Percentiles rank a stretch among this genome's conserved stretches.
Evolutionary conservation across 495 filamentous ascomycete species (phyloP).

Genomic region (Baudoinia panamericana): DNA sequence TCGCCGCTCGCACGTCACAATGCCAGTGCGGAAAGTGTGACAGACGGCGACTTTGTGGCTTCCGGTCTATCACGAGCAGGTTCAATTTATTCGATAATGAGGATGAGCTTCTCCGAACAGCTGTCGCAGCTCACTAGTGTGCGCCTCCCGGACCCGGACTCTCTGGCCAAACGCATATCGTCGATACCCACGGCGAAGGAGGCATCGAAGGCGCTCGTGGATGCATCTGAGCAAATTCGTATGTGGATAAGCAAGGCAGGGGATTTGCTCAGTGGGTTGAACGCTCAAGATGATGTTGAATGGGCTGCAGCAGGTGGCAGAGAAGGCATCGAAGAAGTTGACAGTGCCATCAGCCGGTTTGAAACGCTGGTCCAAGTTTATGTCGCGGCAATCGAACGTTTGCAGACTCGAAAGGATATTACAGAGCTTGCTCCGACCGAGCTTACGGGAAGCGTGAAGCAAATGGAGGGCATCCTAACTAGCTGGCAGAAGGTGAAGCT

Average conservation of each 20-base stretch:
- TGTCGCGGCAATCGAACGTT: constrained; percentile 74
- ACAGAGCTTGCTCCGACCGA: constrained; percentile 51
- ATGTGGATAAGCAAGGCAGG: constrained; percentile 84
- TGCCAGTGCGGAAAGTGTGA: constrained; percentile 27
- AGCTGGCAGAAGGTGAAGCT: constrained; percentile 71
- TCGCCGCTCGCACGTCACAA: not conserved
- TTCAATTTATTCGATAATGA: constrained; percentile 79
- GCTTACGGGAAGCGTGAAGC: constrained; percentile 55
- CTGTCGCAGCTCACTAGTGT: constrained; percentile 77
- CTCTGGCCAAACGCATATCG: constrained; percentile 65
- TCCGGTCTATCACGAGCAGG: constrained; percentile 43
- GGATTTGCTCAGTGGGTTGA: constrained; percentile 69
- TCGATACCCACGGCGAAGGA: constrained; percentile 67
- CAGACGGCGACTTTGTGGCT: constrained; percentile 42
- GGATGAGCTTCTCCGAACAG: constrained; percentile 81
- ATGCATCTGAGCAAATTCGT: constrained; percentile 77
- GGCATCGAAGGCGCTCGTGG: constrained; percentile 62
- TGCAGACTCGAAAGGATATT: constrained; percentile 72
- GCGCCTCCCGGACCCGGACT: constrained; percentile 66
- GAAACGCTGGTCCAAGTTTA: constrained; percentile 81
- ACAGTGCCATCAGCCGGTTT: constrained; percentile 72
- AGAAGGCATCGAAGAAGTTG: constrained; percentile 79
- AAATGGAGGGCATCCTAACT: constrained; percentile 76
- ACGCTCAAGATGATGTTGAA: constrained; percentile 91
- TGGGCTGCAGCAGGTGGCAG: constrained; percentile 90